Evolutionary conservation across 73 alveolate genomes (phyloP).

Genomic region (Uronychia binucleata): DNA sequence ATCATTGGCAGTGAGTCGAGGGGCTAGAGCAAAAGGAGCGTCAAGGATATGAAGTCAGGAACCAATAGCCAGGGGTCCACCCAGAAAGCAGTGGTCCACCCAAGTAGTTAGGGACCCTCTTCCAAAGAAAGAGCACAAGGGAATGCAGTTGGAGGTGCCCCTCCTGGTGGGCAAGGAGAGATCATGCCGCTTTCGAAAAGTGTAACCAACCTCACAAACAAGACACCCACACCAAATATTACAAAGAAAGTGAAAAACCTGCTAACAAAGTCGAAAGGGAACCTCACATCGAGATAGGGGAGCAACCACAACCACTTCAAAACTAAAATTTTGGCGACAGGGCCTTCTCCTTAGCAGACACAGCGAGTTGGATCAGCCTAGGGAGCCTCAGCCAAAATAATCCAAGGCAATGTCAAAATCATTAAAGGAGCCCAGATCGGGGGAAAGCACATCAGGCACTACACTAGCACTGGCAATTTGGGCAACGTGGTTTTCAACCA

Average conservation of each 20-base stretch:
- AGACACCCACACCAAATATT: not conserved
- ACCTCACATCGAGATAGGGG: not conserved
- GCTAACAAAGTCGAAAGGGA: not conserved
- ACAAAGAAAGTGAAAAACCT: not conserved
- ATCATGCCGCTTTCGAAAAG: not conserved
- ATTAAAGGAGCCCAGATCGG: not conserved
- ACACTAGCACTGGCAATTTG: not conserved
- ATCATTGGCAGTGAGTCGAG: not conserved
- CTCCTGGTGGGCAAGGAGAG: not conserved
- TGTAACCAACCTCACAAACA: not conserved
- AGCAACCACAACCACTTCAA: not conserved
- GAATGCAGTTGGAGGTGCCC: not conserved
- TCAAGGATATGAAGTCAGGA: not conserved
- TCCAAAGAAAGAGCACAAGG: not conserved
- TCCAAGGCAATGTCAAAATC: not conserved
- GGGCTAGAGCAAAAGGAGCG: not conserved
- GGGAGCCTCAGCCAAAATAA: not conserved
- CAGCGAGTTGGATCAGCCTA: not conserved
- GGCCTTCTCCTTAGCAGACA: not conserved
- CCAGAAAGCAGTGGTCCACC: not conserved
- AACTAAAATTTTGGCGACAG: not conserved
- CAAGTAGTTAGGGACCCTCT: not conserved
- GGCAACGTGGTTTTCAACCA: not conserved
- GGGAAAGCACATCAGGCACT: not conserved
- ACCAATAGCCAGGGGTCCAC: not conserved